Conservation (phyloP, 2,329 filamentous ascomycete species). For the Verticillium klebahnii region DNA sequence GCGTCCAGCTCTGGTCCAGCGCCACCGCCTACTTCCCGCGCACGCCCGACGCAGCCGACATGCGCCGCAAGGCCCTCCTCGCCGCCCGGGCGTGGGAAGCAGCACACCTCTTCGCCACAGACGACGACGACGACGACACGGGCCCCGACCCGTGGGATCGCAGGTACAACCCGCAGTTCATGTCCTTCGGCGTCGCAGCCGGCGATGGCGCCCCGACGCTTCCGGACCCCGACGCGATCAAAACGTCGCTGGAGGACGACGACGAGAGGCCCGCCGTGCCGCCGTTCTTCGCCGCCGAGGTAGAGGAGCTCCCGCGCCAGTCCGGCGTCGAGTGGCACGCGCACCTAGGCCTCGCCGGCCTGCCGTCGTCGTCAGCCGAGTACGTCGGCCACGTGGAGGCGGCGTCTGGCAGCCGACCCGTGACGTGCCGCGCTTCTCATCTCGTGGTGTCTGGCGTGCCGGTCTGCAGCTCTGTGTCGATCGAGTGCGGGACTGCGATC, state of each 20-base stretch:
- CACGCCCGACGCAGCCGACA: conserved; percentile 19
- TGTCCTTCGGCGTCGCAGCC: conserved; percentile 28
- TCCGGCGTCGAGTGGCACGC: conserved; percentile 82
- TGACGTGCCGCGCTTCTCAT: conserved; percentile 4
- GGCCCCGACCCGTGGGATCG: conserved; percentile 66
- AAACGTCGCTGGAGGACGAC: conserved; percentile 24
- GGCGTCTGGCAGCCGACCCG: background rate
- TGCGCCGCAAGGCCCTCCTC: conserved; percentile 31
- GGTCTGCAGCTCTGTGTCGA: conserved; percentile 7
- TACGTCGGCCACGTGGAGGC: background rate
- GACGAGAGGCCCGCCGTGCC: conserved; percentile 38
- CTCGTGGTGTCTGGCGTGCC: conserved; percentile 4
- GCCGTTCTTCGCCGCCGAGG: conserved; percentile 70
- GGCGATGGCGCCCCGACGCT: conserved; percentile 25
- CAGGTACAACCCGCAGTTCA: conserved; percentile 51
- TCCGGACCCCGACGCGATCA: conserved; percentile 47
- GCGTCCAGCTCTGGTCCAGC: conserved; percentile 69
- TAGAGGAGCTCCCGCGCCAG: conserved; percentile 69
- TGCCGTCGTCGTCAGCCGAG: conserved; percentile 14
- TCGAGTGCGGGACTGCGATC: background rate
- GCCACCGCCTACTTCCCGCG: conserved; percentile 69
- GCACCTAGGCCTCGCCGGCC: conserved; percentile 49
- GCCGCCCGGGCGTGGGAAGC: conserved; percentile 42
- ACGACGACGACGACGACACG: conserved; percentile 37
- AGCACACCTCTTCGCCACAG: conserved; percentile 29